phyloP scores from a whole-genome alignment of 352 stramenopile species.

The Globisporangium takayamanum region DNA sequence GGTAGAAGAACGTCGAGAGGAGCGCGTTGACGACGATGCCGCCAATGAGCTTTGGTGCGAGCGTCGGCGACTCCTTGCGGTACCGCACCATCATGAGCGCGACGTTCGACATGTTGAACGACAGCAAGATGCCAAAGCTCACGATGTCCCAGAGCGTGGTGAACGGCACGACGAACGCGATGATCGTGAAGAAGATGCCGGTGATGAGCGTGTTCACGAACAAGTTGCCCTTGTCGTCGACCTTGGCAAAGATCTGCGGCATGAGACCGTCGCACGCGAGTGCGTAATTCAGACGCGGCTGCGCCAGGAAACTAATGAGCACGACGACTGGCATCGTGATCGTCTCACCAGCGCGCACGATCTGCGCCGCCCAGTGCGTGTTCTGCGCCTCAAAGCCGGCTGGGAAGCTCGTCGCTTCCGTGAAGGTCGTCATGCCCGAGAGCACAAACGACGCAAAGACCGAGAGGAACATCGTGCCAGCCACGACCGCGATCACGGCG shows the following conservation, averaged over 20 bases:
- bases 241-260: conserved; percentile 85
- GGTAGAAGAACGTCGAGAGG: conserved; percentile 54
- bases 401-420: conserved; percentile 23
- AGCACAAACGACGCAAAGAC: conserved; percentile 78
- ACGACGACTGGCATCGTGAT: conserved; percentile 93
- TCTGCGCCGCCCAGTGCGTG: conserved; percentile 35
- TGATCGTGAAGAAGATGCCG: conserved; percentile 52
- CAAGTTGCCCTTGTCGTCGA: conserved; percentile 75
- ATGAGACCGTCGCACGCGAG: conserved; percentile 91
- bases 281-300: conserved; percentile 91
- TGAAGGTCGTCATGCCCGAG: conserved; percentile 47
- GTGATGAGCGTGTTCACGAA: conserved; percentile 73
- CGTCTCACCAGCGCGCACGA: conserved; percentile 50
- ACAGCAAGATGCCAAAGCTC: conserved; percentile 84
- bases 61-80: conserved; percentile 39
- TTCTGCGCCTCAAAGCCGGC: conserved; percentile 34
- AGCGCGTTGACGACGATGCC: conserved; percentile 30
- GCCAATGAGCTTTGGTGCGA: conserved; percentile 37
- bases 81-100: conserved; percentile 73
- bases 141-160: conserved; percentile 83
- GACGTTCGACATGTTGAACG: conserved; percentile 82
- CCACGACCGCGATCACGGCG: conserved; percentile 74
- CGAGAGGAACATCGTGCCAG: conserved; percentile 54
- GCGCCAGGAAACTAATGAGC: conserved; percentile 89
- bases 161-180: conserved; percentile 77